phyloP scores from a whole-genome alignment of 2,329 filamentous ascomycete genomes.

The Claviceps digitariae region DNA sequence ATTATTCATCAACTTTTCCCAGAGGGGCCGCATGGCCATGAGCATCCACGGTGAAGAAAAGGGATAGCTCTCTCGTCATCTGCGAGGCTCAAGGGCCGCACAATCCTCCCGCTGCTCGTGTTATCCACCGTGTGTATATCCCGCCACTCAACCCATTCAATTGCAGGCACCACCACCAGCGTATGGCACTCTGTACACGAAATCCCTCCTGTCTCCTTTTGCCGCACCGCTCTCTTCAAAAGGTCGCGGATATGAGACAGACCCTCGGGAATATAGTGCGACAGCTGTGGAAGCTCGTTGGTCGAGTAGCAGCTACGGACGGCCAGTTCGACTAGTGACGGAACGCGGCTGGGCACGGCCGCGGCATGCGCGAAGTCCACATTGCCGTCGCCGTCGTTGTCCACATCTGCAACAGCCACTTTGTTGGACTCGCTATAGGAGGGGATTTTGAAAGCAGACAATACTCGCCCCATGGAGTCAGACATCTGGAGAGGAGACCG shows the following conservation, averaged over 20 bases:
- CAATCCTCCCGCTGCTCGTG: slow-evolving; percentile 1
- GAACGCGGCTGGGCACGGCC: slow-evolving; percentile 21
- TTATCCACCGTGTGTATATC: slow-evolving; percentile 18
- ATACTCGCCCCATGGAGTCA: slow-evolving; percentile 15
- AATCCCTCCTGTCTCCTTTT: slow-evolving; percentile 34
- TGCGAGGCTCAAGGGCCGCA: slow-evolving; percentile 16
- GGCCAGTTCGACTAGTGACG: slow-evolving; percentile 37
- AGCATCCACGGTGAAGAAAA: slow-evolving; percentile 35
- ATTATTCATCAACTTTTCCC: not conserved
- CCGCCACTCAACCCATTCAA: slow-evolving; percentile 53
- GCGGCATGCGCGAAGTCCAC: not conserved
- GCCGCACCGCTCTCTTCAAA: slow-evolving; percentile 25
- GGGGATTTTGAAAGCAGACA: slow-evolving; percentile 19
- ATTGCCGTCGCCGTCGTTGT: slow-evolving; percentile 4
- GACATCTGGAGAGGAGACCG: slow-evolving; percentile 20
- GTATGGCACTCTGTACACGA: slow-evolving; percentile 39
- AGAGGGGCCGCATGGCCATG: slow-evolving; percentile 32
- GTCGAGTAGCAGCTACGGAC: slow-evolving; percentile 32
- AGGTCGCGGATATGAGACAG: slow-evolving; percentile 26
- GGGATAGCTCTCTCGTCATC: slow-evolving; percentile 27
- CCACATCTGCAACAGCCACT: slow-evolving; percentile 11
- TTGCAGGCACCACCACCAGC: slow-evolving; percentile 33
- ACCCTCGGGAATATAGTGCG: slow-evolving; percentile 27
- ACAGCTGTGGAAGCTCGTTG: slow-evolving; percentile 28
- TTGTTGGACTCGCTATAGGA: slow-evolving; percentile 8